A percentile compares a stretch with the other conserved stretches of the same genome.
Conservation (phyloP, 2,329 filamentous ascomycete species). For the Aurifilum marmelostoma region DNA sequence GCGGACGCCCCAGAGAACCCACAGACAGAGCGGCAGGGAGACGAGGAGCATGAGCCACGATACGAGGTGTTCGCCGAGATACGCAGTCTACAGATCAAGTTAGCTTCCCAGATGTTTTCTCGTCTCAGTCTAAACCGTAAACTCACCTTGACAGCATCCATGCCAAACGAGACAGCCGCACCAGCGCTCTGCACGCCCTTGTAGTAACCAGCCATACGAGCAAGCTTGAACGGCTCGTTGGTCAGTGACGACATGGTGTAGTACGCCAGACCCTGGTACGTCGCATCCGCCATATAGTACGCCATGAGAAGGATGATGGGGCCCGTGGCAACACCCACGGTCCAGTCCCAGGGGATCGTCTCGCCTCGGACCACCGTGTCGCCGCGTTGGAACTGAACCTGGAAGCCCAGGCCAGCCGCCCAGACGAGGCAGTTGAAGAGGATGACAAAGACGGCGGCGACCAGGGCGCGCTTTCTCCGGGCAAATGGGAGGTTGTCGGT, state of each 20-base stretch:
- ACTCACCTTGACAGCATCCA: conserved; percentile 40
- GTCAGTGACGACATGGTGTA: conserved; percentile 77
- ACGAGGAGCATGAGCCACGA: conserved; percentile 34
- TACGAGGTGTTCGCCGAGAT: conserved; percentile 33
- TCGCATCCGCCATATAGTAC: conserved; percentile 36
- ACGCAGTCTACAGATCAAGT: conserved; percentile 30
- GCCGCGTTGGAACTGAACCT: conserved; percentile 51
- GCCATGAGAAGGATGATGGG: conserved; percentile 35
- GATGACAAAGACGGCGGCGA: conserved; percentile 60
- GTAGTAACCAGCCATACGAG: conserved; percentile 79
- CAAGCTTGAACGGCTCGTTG: conserved; percentile 73
- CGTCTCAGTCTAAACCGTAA: too few relatives aligned
- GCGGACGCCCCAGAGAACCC: conserved; percentile 32
- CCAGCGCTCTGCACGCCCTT: conserved; percentile 81
- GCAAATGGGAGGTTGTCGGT: conserved; percentile 61
- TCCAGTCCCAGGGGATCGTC: conserved; percentile 36
- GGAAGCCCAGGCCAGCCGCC: conserved; percentile 73
- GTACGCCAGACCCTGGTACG: conserved; percentile 59
- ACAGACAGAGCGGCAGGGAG: conserved; percentile 32
- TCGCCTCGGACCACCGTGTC: conserved; percentile 29
- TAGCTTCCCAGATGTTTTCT: neutral
- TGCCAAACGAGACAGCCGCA: conserved; percentile 54
- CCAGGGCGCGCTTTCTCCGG: conserved; percentile 63
- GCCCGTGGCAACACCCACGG: conserved; percentile 31
- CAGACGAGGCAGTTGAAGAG: conserved; percentile 67